These are phyloP conservation scores for Penicillium sp. DNA, from an alignment of 2,329 filamentous ascomycete species.

Conservation along the genomic window DNA sequence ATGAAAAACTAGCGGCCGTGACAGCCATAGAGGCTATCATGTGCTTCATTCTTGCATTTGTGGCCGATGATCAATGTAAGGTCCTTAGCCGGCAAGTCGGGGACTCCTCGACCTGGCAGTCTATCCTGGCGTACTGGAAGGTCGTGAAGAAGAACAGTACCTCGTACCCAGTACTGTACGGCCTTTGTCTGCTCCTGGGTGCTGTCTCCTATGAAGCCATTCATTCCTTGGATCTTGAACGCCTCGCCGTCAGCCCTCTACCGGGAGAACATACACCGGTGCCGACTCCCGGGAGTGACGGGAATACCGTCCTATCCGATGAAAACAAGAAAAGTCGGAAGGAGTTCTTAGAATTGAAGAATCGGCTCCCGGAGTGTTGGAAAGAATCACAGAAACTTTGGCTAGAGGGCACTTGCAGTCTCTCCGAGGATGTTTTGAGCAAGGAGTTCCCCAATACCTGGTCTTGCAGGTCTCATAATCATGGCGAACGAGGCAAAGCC, in stretches of 20 bases:
- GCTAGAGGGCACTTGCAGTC: slow-evolving; percentile 43
- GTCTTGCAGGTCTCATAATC: slow-evolving; percentile 41
- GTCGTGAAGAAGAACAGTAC: slow-evolving; percentile 43
- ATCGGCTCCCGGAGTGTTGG: slow-evolving; percentile 42
- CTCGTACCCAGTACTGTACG: slow-evolving; percentile 43
- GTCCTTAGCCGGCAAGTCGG: slow-evolving; percentile 37
- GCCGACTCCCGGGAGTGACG: slow-evolving; percentile 48
- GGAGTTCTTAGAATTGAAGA: slow-evolving; percentile 43
- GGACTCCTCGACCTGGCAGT: slow-evolving; percentile 47
- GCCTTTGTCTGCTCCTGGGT: slow-evolving; percentile 48
- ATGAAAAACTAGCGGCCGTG: slow-evolving; percentile 40
- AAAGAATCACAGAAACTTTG: slow-evolving; percentile 46
- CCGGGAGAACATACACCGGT: slow-evolving; percentile 40
- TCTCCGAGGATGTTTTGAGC: slow-evolving; percentile 43
- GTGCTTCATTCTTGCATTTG: slow-evolving; percentile 50
- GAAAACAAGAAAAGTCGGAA: slow-evolving; percentile 39
- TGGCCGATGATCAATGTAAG: slow-evolving; percentile 44
- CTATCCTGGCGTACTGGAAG: slow-evolving; percentile 49
- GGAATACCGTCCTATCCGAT: slow-evolving; percentile 36
- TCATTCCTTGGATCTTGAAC: slow-evolving; percentile 46
- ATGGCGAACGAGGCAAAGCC: slow-evolving; percentile 37
- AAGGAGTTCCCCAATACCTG: slow-evolving; percentile 48
- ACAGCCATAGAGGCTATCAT: slow-evolving; percentile 48
- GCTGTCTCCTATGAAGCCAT: slow-evolving; percentile 50
- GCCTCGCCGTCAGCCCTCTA: slow-evolving; percentile 42